Percentiles rank a stretch among this genome's conserved stretches.
Evolutionary conservation across 805 yeast genomes (phyloP).

Genomic region (Hanseniaspora vineae): DNA sequence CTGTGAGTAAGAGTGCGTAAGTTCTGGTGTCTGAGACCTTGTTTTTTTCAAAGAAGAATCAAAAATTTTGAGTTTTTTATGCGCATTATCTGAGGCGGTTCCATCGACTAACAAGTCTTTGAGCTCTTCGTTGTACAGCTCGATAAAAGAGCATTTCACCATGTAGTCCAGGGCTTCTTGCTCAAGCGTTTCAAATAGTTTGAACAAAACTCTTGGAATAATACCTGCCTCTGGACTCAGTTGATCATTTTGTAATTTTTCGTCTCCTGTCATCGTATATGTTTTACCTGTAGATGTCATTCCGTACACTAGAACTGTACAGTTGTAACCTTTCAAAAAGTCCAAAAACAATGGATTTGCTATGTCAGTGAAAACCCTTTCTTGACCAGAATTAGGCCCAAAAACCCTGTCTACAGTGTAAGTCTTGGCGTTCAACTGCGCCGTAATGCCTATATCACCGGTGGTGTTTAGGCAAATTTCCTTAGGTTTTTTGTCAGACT

Average conservation of each 20-base stretch:
- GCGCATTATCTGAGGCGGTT: conserved; percentile 13
- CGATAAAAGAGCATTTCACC: conserved; percentile 71
- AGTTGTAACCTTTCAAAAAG: conserved; percentile 62
- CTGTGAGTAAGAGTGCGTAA: conserved; percentile 7
- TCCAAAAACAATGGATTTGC: conserved; percentile 57
- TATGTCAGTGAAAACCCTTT: conserved; percentile 47
- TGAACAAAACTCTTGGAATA: conserved; percentile 45
- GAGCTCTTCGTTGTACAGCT: conserved; percentile 77
- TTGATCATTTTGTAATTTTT: conserved; percentile 21
- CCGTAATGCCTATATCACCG: conserved; percentile 27
- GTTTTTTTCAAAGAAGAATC: conserved; percentile 24
- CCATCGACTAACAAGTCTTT: conserved; percentile 44
- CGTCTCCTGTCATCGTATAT: conserved; percentile 65
- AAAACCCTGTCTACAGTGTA: conserved; percentile 70
- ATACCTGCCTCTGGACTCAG: conserved; percentile 45
- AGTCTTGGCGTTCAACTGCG: conserved; percentile 35
- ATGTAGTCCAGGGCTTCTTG: conserved; percentile 35
- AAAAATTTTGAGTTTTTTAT: conserved; percentile 40
- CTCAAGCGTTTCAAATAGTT: conserved; percentile 41
- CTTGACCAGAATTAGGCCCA: conserved; percentile 73
- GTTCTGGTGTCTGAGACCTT: conserved; percentile 4
- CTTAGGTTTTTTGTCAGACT: conserved; percentile 22
- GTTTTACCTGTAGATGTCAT: conserved; percentile 91
- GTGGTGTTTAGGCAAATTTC: conserved; percentile 36
- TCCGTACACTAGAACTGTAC: conserved; percentile 79